phyloP scores from a whole-genome alignment of 1,284 basidiomycete genomes.

The Papiliotrema laurentii region DNA sequence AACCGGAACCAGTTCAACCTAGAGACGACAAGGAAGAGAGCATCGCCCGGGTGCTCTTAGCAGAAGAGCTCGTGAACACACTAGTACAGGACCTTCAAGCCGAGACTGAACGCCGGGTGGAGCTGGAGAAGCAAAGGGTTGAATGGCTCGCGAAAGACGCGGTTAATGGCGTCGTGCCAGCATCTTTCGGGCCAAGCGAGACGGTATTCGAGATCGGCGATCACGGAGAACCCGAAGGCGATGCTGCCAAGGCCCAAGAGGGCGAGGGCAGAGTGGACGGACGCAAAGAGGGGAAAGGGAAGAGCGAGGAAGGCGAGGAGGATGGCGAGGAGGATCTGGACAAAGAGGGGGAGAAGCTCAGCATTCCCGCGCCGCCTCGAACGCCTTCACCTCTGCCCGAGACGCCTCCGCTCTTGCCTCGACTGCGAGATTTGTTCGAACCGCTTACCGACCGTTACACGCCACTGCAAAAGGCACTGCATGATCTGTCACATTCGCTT shows the following conservation, averaged over 20 bases:
- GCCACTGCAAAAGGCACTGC: constrained; percentile 38
- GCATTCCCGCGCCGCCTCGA: background rate
- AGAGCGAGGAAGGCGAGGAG: background rate
- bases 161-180: constrained; percentile 17
- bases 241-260: background rate
- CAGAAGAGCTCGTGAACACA: constrained; percentile 58
- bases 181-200: background rate
- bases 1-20: background rate
- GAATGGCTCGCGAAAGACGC: constrained; percentile 45
- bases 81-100: constrained; percentile 62
- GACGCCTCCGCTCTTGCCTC: constrained; percentile 12
- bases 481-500: constrained; percentile 40
- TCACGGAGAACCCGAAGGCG: constrained; percentile 1
- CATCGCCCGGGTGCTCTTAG: constrained; percentile 58
- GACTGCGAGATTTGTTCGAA: constrained; percentile 26
- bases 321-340: background rate
- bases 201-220: constrained; percentile 10
- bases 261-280: no score
- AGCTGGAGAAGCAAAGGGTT: constrained; percentile 52
- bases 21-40: constrained; percentile 24
- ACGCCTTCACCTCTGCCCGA: constrained; percentile 12
- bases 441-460: constrained; percentile 28
- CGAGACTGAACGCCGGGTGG: constrained; percentile 60
- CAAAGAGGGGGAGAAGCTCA: background rate
- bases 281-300: no score